Base-by-base conservation (phyloP, 75 land plant genomes). In the Larix kaempferi region DNA sequence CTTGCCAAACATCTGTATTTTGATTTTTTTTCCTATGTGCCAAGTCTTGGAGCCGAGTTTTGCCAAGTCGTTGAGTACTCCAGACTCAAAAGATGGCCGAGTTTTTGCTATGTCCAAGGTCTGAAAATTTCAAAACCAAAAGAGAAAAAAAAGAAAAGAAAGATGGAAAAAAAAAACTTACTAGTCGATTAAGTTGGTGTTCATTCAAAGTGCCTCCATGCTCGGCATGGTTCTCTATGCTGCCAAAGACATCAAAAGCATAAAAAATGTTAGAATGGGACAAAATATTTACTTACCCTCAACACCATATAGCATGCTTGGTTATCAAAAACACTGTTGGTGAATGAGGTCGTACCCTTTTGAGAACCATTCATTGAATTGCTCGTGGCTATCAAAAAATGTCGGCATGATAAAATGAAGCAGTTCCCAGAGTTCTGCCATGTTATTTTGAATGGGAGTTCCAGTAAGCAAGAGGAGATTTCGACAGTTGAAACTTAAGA, bases 351-450 rank as follows among this genome's bases (percentile, higher is more conserved):
- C 29, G 26, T 87, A 96, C 99, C 99, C 99, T 83, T 97, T 97
- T n/a, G 99, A 94, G 85, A 97, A 97, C 99, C 99, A 94, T 66
- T 94, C 98, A 81, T 91, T 92, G 74, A 97, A 97, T 74, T 94
- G 98, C 79, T 97, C 98, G 81, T 97, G 99, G 79, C 98, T 97
- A 80, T 97, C 99, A 89, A 97, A 97, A 25, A 97, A 83, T 25
- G 99, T 97, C 0, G 98, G 99, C 99, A 97, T 97, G 73, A 97
- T 97, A 79, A 97, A 97, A 84, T 97, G 99, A 56, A 97, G 85
- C 74, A 97, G 93, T 15, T 98, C 95, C 99, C 99, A 94, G 60
- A 97, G 78, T 77, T 97, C 99, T 57, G 98, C 98, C 99, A 97
- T 97, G 85, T 92, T 97, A 84, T 97, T 97, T 78, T 94, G 99